phyloP scores from a whole-genome alignment of 306 rosid genomes.

The Lathyrus oleraceus region DNA sequence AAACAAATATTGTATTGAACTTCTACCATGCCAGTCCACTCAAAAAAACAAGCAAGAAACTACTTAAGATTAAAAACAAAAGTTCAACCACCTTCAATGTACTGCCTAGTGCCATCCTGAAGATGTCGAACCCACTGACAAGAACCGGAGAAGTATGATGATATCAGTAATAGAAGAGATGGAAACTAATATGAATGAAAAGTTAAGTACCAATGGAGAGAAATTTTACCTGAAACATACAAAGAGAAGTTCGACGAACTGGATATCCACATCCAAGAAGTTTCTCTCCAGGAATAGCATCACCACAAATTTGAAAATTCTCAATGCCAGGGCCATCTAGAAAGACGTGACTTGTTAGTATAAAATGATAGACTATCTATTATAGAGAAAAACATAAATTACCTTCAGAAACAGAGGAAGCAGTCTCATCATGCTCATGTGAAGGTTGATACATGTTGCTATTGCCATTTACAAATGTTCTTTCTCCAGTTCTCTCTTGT shows the following conservation, averaged over 20 bases:
- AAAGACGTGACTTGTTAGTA: constrained; percentile 36
- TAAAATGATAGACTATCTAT: neutral
- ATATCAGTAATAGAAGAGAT: constrained; percentile 24
- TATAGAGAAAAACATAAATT: constrained; percentile 23
- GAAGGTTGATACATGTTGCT: constrained; percentile 42
- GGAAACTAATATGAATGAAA: constrained; percentile 17
- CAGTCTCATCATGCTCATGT: constrained; percentile 42
- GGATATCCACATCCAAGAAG: constrained; percentile 98
- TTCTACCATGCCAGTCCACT: constrained; percentile 16
- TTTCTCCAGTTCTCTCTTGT: constrained; percentile 35
- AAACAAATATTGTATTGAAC: constrained; percentile 18
- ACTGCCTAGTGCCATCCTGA: constrained; percentile 91
- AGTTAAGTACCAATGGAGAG: constrained; percentile 16
- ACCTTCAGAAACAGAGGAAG: constrained; percentile 57
- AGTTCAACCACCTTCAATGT: constrained; percentile 79
- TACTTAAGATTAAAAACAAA: neutral
- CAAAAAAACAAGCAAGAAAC: constrained; percentile 20
- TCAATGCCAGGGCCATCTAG: constrained; percentile 85
- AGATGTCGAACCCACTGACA: constrained; percentile 97
- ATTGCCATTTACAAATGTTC: constrained; percentile 40
- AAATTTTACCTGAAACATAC: constrained; percentile 90
- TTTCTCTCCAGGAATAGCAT: constrained; percentile 76
- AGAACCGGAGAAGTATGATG: constrained; percentile 29
- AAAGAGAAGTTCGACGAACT: constrained; percentile 83
- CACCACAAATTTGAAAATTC: constrained; percentile 87